These are phyloP conservation scores for Gaeumannomyces tritici DNA, from an alignment of 2,329 filamentous ascomycete genomes.

Conservation along the genomic window DNA sequence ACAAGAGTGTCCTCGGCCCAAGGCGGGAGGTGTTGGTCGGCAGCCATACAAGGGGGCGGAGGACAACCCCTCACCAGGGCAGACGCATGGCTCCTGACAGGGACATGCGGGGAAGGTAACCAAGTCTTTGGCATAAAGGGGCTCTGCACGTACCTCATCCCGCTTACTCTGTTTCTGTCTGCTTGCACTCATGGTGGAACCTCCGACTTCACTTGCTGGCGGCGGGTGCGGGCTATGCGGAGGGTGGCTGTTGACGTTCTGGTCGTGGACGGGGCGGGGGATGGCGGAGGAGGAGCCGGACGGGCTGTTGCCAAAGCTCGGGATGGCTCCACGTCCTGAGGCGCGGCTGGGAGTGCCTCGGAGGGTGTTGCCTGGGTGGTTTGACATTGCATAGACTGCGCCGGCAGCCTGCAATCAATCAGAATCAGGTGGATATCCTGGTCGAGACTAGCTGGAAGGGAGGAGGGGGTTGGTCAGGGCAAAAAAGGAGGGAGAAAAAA, in stretches of 20 bases:
- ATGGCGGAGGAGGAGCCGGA: conserved; percentile 47
- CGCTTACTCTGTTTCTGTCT: conserved; percentile 94
- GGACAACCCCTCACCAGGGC: background rate
- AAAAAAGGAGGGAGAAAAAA: conserved; percentile 2
- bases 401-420: conserved; percentile 1
- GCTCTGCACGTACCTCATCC: conserved; percentile 70
- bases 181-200: conserved; percentile 78
- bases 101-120: conserved; percentile 1
- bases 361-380: conserved; percentile 41
- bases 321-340: conserved; percentile 47
- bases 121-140: background rate
- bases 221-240: conserved; percentile 15
- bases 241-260: conserved; percentile 25
- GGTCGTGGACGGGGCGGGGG: conserved; percentile 62
- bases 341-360: conserved; percentile 59
- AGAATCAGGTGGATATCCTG: conserved; percentile 4
- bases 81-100: background rate
- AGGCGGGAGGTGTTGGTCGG: background rate
- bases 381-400: conserved; percentile 34
- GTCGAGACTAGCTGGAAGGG: background rate
- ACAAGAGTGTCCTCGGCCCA: background rate
- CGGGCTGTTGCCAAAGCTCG: conserved; percentile 50
- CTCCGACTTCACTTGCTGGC: conserved; percentile 44
- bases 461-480: background rate
- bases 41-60: background rate